phyloP scores from a whole-genome alignment of 163 green algal genomes.

The Scenedesmus sp. region DNA sequence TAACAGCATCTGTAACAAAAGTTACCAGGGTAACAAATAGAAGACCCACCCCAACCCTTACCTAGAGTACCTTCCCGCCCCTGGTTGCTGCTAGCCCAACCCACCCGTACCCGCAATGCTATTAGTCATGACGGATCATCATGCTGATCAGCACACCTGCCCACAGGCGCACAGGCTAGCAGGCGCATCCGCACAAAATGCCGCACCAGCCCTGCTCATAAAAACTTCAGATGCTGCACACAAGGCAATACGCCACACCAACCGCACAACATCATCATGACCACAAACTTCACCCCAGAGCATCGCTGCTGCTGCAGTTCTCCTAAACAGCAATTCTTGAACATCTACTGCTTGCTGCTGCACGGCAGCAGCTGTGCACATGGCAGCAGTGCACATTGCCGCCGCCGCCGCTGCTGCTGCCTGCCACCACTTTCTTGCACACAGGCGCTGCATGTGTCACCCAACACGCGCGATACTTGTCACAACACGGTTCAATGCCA shows the following conservation, averaged over 20 bases:
- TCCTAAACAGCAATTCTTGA: background rate
- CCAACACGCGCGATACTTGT: background rate
- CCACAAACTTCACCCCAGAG: background rate
- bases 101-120: background rate
- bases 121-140: too few relatives aligned
- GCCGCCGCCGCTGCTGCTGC: background rate
- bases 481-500: background rate
- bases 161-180: background rate
- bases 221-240: background rate
- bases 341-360: background rate
- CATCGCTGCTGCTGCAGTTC: background rate
- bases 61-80: background rate
- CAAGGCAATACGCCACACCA: background rate
- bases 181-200: background rate
- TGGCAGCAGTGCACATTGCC: background rate
- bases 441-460: background rate
- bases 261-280: background rate
- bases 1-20: too few relatives aligned
- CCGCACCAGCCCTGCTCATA: background rate
- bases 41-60: background rate
- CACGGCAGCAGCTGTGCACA: background rate
- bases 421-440: background rate
- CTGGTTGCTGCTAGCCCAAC: background rate
- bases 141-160: constrained; percentile 17
- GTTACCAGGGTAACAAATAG: background rate